Evolutionary conservation across 345 rosid species (phyloP), one percentile per base, ranked within the genome.

Genomic region (Anacardium occidentale): DNA sequence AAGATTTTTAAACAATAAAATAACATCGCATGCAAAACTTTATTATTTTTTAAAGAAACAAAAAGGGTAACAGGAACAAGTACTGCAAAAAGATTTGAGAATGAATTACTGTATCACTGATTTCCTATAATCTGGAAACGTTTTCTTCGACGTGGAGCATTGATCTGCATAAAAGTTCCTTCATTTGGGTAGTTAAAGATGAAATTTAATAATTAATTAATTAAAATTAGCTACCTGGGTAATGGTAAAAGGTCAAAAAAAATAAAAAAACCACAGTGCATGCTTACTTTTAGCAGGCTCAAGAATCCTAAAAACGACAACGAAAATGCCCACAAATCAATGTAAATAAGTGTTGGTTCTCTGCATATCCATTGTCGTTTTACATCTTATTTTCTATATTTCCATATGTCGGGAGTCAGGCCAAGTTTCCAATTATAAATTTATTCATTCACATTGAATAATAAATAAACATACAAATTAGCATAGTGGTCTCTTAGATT

Each of bases 221-320:
- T 4, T 45, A 9, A 45, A 47, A 47, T 10, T 14, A 47, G 2
- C 51, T 52, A 59, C 48, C 45, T 62, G 54, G 74, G 60, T 29
- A 17, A 61, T 3, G 5, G 37, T 0, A 26, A 62, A 48, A 57
- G 51, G 34, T 10, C 53, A 48, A 48, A 5, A 1, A 22, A 17
- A 71, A 67, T 9, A 40, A 0, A 9, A 22, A 6, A 13, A 56
- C 53, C 37, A 7, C 25, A 64, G 44, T n/a, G 29, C 32, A 6
- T 15, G 63, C 63, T 22, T n/a, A 14, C 42, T n/a, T 22, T 66
- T 65, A 47, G 29, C 80, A 62, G 73, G 76, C 63, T 76, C 71
- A 68, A 79, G 80, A 56, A 78, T 78, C 78, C 76, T 73, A 75
- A 72, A 50, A 75, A 69, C 58, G 65, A 24, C 69, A 73, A 59